Conservation (phyloP, 768 basidiomycete genomes). For the Lyophyllum atratum region DNA sequence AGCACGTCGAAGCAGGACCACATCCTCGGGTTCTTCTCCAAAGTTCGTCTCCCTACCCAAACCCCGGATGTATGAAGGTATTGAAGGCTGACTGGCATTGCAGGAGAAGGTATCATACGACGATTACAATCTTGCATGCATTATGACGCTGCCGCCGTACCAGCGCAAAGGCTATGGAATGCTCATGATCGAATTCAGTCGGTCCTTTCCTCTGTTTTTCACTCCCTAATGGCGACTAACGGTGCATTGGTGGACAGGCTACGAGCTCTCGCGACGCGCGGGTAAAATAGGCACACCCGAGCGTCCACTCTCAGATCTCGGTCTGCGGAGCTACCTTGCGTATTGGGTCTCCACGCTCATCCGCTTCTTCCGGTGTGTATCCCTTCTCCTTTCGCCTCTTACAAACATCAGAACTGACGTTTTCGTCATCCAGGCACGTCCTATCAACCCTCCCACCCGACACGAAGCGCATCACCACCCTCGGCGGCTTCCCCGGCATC, state of each 20-base stretch:
- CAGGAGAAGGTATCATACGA: slow-evolving; percentile 97
- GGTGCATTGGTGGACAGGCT: slow-evolving; percentile 57
- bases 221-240: background rate
- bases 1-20: slow-evolving; percentile 77
- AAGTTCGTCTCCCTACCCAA: slow-evolving; percentile 29
- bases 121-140: slow-evolving; percentile 96
- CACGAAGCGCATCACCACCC: slow-evolving; percentile 42
- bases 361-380: slow-evolving; percentile 74
- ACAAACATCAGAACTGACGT: background rate
- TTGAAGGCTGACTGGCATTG: background rate
- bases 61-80: no score
- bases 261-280: slow-evolving; percentile 82
- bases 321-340: slow-evolving; percentile 85
- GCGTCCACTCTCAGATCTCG: slow-evolving; percentile 91
- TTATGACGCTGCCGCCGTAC: slow-evolving; percentile 92
- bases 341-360: slow-evolving; percentile 85
- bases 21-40: slow-evolving; percentile 74
- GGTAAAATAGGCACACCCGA: slow-evolving; percentile 91
- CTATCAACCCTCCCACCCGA: slow-evolving; percentile 64
- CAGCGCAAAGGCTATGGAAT: slow-evolving; percentile 90
- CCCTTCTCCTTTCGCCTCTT: background rate
- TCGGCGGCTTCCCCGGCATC: slow-evolving; percentile 45
- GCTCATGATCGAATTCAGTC: slow-evolving; percentile 98
- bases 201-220: slow-evolving; percentile 25
- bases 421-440: slow-evolving; percentile 41